Conservation (phyloP, 2,329 filamentous ascomycete species). For the Dothideomycetes sp. region DNA sequence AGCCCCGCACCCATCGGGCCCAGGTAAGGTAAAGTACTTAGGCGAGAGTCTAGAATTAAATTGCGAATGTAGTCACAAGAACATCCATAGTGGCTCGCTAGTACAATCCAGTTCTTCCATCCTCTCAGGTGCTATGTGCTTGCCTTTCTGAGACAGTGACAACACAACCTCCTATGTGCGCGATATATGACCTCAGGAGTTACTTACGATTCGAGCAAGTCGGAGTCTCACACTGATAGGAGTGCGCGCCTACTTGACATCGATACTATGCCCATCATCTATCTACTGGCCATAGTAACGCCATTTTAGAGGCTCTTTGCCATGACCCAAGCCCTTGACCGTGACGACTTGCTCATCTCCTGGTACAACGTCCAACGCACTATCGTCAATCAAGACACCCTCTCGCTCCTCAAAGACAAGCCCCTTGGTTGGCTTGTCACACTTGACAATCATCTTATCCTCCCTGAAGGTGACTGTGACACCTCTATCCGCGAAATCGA, state of each 20-base stretch:
- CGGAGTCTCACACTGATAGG: too few species aligned
- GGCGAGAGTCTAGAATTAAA: too few species aligned
- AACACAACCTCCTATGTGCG: too few species aligned
- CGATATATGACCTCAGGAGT: too few species aligned
- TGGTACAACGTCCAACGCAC: constrained; percentile 47
- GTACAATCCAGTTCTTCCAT: too few species aligned
- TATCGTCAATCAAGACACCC: constrained; percentile 43
- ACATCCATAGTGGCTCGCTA: too few species aligned
- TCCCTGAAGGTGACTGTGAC: constrained; percentile 30
- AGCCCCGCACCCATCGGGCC: too few species aligned
- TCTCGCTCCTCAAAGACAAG: constrained; percentile 49
- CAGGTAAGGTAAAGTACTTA: too few species aligned
- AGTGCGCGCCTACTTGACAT: not conserved
- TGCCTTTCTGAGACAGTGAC: too few species aligned
- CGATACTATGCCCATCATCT: constrained; percentile 1
- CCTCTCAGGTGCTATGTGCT: too few species aligned
- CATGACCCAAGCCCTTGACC: constrained; percentile 28
- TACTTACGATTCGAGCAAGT: too few species aligned
- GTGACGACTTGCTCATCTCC: constrained; percentile 42
- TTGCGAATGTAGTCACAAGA: too few species aligned
- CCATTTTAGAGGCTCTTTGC: constrained; percentile 31
- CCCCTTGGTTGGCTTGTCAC: constrained; percentile 45
- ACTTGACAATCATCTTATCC: constrained; percentile 34
- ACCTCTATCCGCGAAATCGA: constrained; percentile 40
- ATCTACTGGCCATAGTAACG: constrained; percentile 29